Conservation (phyloP, 148 eudicot species). For the Amaranthus cruentus region DNA sequence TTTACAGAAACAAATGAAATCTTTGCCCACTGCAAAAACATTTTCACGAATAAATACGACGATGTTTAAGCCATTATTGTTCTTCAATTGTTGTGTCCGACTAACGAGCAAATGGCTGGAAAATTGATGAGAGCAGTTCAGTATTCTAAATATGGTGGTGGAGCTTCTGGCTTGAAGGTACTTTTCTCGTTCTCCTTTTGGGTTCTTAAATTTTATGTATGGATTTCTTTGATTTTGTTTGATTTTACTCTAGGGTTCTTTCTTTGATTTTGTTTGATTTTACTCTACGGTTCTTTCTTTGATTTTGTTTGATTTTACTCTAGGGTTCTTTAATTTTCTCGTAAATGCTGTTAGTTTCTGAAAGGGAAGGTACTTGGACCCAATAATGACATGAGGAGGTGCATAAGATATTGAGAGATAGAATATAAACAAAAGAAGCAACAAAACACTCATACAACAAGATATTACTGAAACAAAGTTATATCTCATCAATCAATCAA, state of each 20-base stretch:
- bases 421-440: too few species aligned
- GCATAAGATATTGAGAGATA: too few species aligned
- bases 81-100: neutral
- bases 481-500: too few species aligned
- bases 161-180: constrained; percentile 45
- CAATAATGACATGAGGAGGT: too few species aligned
- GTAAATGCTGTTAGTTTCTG: too few species aligned
- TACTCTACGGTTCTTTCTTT: neutral
- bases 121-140: constrained; percentile 48
- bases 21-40: too few species aligned
- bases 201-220: neutral
- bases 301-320: neutral
- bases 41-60: neutral
- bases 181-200: neutral
- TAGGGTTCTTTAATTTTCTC: neutral
- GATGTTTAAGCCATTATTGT: neutral
- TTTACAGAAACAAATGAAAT: too few species aligned
- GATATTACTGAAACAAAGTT: too few species aligned
- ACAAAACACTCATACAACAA: too few species aligned
- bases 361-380: too few species aligned
- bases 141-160: constrained; percentile 47
- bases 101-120: constrained; percentile 19
- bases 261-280: neutral
- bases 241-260: neutral
- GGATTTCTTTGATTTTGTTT: neutral